Conservation (phyloP, 73 alveolate genomes). For the Effrenium voratum region DNA sequence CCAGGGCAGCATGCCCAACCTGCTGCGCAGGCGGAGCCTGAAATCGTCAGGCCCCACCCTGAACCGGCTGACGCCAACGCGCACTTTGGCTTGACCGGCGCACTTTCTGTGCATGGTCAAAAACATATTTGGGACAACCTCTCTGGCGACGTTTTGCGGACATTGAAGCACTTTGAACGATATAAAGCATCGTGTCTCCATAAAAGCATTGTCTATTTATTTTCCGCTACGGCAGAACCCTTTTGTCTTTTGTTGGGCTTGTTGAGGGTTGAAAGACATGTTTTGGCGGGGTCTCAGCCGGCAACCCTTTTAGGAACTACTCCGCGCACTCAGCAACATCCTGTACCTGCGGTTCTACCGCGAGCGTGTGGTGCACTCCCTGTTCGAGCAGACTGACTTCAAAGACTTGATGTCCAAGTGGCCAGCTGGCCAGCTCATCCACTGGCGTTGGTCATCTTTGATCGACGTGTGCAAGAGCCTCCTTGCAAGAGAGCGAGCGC, state of each 20-base stretch:
- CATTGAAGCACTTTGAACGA: background rate
- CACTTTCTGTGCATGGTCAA: conserved; percentile 15
- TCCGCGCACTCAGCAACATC: background rate
- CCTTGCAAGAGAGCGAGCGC: background rate
- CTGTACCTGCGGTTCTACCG: conserved; percentile 9
- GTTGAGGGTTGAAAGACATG: too few species aligned
- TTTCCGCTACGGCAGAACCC: too few species aligned
- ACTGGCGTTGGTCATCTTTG: conserved; percentile 37
- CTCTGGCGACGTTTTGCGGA: background rate
- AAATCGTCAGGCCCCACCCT: background rate
- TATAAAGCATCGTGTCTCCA: background rate
- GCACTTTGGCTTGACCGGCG: background rate
- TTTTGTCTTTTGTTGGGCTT: too few species aligned
- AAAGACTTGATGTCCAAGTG: background rate
- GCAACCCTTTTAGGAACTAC: background rate
- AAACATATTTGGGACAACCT: conserved; percentile 57
- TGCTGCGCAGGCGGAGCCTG: background rate
- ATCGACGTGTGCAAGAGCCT: background rate
- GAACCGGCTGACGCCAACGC: too few species aligned
- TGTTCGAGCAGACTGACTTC: background rate
- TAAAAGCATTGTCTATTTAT: too few species aligned
- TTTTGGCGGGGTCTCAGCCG: too few species aligned
- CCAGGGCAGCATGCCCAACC: background rate
- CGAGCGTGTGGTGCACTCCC: background rate
- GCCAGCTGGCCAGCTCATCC: conserved; percentile 39